Evolutionary conservation across 1,284 basidiomycete species (phyloP).

Genomic region (Moesziomyces globuligerus): DNA sequence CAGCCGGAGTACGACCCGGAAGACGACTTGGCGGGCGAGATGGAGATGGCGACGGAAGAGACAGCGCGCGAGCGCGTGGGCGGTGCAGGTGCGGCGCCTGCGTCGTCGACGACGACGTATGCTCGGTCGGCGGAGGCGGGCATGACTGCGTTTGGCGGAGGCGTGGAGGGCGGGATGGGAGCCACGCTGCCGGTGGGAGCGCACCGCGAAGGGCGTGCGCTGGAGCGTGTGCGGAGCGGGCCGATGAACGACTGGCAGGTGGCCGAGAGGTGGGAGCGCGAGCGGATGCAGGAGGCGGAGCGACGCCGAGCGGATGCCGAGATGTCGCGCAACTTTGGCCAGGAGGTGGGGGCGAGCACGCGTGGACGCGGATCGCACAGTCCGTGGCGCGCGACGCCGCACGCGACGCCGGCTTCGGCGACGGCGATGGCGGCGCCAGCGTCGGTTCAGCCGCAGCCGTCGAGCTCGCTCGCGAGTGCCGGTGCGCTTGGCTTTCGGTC

Average conservation of each 20-base stretch:
- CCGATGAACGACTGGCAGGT: conserved; percentile 26
- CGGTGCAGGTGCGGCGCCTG: neutral
- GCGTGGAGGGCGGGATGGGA: conserved; percentile 34
- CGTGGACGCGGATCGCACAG: conserved; percentile 42
- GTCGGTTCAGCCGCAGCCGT: conserved; percentile 1
- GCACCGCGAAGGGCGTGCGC: conserved; percentile 23
- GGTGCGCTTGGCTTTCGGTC: conserved; percentile 18
- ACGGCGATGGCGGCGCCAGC: neutral
- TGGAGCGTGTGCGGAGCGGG: conserved; percentile 1
- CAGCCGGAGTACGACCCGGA: conserved; percentile 37
- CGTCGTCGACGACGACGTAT: no score
- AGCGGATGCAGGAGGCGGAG: conserved; percentile 38
- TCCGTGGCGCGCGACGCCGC: conserved; percentile 31
- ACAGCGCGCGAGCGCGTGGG: no score
- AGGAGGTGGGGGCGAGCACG: conserved; percentile 44
- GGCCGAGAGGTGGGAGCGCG: conserved; percentile 31
- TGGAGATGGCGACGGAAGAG: conserved; percentile 44
- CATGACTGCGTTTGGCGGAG: conserved; percentile 9
- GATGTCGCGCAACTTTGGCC: conserved; percentile 51
- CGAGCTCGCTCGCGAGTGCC: neutral
- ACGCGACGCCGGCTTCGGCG: conserved; percentile 1
- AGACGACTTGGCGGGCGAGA: conserved; percentile 46
- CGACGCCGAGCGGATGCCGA: conserved; percentile 45
- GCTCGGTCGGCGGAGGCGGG: conserved; percentile 2
- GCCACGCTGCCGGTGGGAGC: conserved; percentile 33